phyloP scores from a whole-genome alignment of 495 filamentous ascomycete genomes.

The Lophiostoma macrostomum region DNA sequence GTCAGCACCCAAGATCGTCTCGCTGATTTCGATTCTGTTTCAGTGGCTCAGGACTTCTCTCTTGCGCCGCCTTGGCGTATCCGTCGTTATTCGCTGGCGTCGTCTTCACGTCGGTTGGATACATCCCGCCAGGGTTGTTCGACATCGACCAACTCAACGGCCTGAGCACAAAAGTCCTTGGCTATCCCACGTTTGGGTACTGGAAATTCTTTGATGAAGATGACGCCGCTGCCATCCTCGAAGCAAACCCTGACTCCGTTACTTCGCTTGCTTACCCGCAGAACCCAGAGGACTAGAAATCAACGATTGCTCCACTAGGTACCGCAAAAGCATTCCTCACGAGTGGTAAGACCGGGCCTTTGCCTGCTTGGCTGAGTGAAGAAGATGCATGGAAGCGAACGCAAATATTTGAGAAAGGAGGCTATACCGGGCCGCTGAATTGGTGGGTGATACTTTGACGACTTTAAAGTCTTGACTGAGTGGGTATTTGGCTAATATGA shows the following conservation, averaged over 20 bases:
- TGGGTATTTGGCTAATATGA: neutral
- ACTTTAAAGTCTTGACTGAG: neutral
- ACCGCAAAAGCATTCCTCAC: neutral
- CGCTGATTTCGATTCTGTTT: neutral
- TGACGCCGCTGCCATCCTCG: neutral
- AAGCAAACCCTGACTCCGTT: neutral
- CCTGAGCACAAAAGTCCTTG: neutral
- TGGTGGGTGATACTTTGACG: slow-evolving; percentile 9
- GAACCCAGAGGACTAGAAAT: neutral
- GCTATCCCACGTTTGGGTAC: slow-evolving; percentile 11
- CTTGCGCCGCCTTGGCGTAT: neutral
- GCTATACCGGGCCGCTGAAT: slow-evolving; percentile 8
- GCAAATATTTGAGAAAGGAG: slow-evolving; percentile 2
- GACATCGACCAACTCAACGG: slow-evolving; percentile 5
- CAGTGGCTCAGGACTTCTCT: neutral
- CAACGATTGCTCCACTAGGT: neutral
- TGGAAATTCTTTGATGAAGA: neutral
- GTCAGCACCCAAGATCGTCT: too few species aligned
- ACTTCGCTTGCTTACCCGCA: slow-evolving; percentile 1
- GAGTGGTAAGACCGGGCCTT: neutral
- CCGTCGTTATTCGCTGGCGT: neutral
- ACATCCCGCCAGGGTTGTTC: neutral
- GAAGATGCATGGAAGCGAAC: neutral
- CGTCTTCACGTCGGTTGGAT: slow-evolving; percentile 2
- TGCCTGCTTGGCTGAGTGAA: slow-evolving; percentile 3